phyloP scores from a whole-genome alignment of 1,284 basidiomycete genomes.

The Cerioporus squamosus region DNA sequence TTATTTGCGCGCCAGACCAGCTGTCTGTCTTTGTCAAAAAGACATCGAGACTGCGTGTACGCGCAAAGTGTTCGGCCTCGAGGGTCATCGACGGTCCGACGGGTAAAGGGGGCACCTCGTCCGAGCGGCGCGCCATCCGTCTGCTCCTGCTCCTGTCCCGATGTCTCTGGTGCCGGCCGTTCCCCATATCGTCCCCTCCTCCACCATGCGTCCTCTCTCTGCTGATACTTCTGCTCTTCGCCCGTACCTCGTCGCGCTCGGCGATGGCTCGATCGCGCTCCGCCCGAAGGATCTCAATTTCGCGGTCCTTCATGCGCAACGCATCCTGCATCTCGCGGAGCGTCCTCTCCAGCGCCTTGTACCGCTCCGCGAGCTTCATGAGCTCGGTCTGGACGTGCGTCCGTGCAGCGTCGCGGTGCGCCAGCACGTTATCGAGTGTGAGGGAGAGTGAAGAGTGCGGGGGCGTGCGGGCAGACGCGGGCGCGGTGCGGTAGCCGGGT shows the following conservation, averaged over 20 bases:
- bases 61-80: slow-evolving; percentile 45
- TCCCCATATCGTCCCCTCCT: slow-evolving; percentile 14
- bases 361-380: slow-evolving; percentile 60
- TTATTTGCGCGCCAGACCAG: slow-evolving; percentile 76
- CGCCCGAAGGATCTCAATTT: slow-evolving; percentile 57
- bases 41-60: slow-evolving; percentile 58
- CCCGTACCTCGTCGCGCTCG: slow-evolving; percentile 33
- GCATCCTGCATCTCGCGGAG: slow-evolving; percentile 39
- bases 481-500: slow-evolving; percentile 27
- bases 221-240: slow-evolving; percentile 29
- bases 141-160: slow-evolving; percentile 29
- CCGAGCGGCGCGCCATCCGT: slow-evolving; percentile 27
- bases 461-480: slow-evolving; percentile 34
- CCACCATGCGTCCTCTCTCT: slow-evolving; percentile 16
- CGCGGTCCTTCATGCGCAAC: slow-evolving; percentile 41
- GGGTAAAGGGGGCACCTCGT: slow-evolving; percentile 31
- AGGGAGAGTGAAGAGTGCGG: slow-evolving; percentile 25
- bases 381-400: slow-evolving; percentile 60
- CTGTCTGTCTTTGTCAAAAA: slow-evolving; percentile 74
- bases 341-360: slow-evolving; percentile 60
- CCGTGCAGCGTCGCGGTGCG: slow-evolving; percentile 60
- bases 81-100: slow-evolving; percentile 29
- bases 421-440: slow-evolving; percentile 46
- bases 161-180: slow-evolving; percentile 20
- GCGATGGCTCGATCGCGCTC: slow-evolving; percentile 43